Base-by-base conservation (phyloP, 805 yeast species). In the Wickerhamomyces queroliae region DNA sequence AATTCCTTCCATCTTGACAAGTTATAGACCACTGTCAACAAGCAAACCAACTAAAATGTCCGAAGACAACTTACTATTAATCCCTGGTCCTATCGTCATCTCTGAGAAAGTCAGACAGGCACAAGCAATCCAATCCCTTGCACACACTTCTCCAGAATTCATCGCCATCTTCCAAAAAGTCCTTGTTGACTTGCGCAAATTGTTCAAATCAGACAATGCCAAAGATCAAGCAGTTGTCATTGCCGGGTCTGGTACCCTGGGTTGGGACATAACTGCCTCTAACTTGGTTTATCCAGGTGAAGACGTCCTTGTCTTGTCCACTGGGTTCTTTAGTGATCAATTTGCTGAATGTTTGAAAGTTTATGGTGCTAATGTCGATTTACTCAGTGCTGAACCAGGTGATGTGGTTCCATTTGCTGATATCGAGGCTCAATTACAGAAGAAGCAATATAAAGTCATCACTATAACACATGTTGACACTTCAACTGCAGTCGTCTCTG, bases 401-500 rank as follows among this genome's bases (percentile, higher is more conserved):
- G 83, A 73, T 42, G 72, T 71, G 26, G 86, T 86, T 16, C 74
- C 83, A 23, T 58, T 77, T 19, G 71, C 62, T 3, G 60, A 66
- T 36, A 65, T 90, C 33, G 83, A 79, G 56, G 57, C 65, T 10
- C 73, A 78, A 41, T 70, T 90, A 58, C 56, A 62, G 42, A 40
- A 61, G 8, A 68, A 70, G 38, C 62, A 67, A 44, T 91, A 83
- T 67, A 59, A 74, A 46, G 73, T 85, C 38, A 72, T 91, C 51
- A 87, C 95, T 35, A 74, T 90, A 53, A 91, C 97, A 31, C 98
- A 91, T 53, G 96, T 93, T 28, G 99, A 93, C 62, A 93, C 98
- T 33, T 88, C 96, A 2, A 88, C 97, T 26, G 95, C 95, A n/a
- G 96, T 91, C 31, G 75, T 89, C 30, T 69, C 80, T 33, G 83